These are phyloP conservation scores for Bacterosira constricta DNA, from an alignment of 108 stramenopile genomes.

Conservation along the genomic window DNA sequence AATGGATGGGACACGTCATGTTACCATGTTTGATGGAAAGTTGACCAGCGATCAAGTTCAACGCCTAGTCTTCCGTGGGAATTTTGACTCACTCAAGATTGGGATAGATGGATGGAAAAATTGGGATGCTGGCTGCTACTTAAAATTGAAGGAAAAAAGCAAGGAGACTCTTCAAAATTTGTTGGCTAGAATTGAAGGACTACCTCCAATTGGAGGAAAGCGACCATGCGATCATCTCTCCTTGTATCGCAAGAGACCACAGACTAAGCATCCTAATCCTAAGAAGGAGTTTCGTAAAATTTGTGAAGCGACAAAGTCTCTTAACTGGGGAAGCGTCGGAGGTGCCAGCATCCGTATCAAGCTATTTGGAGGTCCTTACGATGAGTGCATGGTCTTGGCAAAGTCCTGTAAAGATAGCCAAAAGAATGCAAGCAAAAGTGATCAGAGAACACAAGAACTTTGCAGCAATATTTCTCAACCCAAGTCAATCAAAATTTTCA, in stretches of 20 bases:
- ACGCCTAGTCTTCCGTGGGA: neutral
- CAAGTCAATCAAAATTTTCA: too few species aligned
- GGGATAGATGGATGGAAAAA: neutral
- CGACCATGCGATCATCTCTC: neutral
- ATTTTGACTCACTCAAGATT: neutral
- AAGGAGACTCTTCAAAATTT: neutral
- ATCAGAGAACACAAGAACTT: too few species aligned
- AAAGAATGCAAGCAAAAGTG: too few species aligned
- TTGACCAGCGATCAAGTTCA: neutral
- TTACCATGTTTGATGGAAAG: neutral
- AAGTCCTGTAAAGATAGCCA: too few species aligned
- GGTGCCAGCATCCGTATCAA: neutral
- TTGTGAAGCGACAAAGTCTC: neutral
- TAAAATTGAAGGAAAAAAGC: neutral
- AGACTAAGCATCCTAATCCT: neutral
- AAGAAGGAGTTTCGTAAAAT: neutral
- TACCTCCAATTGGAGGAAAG: neutral
- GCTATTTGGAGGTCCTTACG: neutral
- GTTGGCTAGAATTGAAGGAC: neutral
- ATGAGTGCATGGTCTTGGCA: neutral
- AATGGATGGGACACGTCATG: neutral
- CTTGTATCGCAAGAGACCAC: neutral
- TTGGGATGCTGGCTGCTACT: neutral
- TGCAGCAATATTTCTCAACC: too few species aligned
- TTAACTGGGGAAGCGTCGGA: neutral